Conservation (phyloP, 2,329 filamentous ascomycete species). For the Colletotrichum sidae region DNA sequence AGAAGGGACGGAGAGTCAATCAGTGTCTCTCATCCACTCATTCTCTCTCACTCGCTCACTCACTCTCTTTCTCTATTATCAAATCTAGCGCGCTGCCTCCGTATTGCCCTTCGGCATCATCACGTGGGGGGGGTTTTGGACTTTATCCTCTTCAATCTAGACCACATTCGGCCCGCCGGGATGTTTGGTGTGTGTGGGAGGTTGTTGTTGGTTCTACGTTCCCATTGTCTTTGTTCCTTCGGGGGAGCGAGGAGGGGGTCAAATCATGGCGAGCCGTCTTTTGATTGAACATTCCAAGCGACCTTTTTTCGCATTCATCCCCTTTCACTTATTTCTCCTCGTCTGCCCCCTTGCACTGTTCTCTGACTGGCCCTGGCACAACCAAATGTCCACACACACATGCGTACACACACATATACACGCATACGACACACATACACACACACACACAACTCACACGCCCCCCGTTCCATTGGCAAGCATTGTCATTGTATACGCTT, state of each 20-base stretch:
- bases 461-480: conserved; percentile 6
- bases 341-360: conserved; percentile 16
- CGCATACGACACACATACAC: background rate
- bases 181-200: conserved; percentile 10
- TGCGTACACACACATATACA: too few relatives aligned
- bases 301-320: conserved; percentile 32
- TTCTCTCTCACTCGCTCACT: too few relatives aligned
- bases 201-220: conserved; percentile 13
- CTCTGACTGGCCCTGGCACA: conserved; percentile 26
- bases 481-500: conserved; percentile 31
- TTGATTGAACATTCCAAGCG: conserved; percentile 26
- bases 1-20: conserved; percentile 5
- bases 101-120: conserved; percentile 20
- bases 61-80: too few relatives aligned
- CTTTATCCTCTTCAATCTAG: conserved; percentile 18
- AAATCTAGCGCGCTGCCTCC: background rate
- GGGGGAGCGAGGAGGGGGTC: conserved; percentile 1
- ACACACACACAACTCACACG: background rate
- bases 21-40: background rate
- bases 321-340: conserved; percentile 22
- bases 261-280: conserved; percentile 2
- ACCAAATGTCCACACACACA: background rate
- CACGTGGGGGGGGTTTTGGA: conserved; percentile 30
- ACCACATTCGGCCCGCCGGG: conserved; percentile 23
- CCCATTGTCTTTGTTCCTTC: conserved; percentile 37